Conservation (phyloP, 441 rosid genomes). For the Populus trichocarpa region DNA sequence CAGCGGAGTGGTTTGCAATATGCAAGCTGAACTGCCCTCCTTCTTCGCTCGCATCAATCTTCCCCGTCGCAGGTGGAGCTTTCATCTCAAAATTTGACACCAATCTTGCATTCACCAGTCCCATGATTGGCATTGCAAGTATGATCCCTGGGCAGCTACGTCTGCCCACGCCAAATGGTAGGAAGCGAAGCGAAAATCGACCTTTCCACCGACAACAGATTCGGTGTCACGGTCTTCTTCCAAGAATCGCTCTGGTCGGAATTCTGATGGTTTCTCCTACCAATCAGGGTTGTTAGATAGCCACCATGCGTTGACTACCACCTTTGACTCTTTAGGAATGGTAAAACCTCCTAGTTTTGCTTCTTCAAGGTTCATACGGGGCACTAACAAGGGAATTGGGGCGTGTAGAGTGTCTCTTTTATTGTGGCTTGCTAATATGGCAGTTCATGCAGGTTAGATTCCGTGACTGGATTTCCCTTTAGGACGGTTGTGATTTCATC, state of each 20-base stretch:
- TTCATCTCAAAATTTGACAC: constrained; percentile 41
- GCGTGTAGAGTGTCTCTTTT: constrained; percentile 52
- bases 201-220: constrained; percentile 45
- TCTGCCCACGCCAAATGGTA: constrained; percentile 56
- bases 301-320: constrained; percentile 65
- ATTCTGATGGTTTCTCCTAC: constrained; percentile 47
- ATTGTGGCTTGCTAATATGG: constrained; percentile 52
- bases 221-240: constrained; percentile 41
- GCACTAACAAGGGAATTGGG: constrained; percentile 55
- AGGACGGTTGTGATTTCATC: constrained; percentile 38
- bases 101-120: constrained; percentile 39
- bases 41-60: constrained; percentile 44
- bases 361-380: constrained; percentile 60
- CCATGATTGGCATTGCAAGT: constrained; percentile 53
- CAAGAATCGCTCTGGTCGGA: constrained; percentile 52
- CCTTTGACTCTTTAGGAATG: constrained; percentile 53
- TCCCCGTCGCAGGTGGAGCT: constrained; percentile 28
- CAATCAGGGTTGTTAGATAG: constrained; percentile 49
- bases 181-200: constrained; percentile 47
- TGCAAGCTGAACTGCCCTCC: constrained; percentile 68
- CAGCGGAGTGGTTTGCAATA: constrained; percentile 49
- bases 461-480: constrained; percentile 31
- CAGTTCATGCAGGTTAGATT: constrained; percentile 34
- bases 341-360: constrained; percentile 47
- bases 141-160: constrained; percentile 61